Evolutionary conservation across 768 basidiomycete species (phyloP).

Genomic region (Lactifluus subvellereus): DNA sequence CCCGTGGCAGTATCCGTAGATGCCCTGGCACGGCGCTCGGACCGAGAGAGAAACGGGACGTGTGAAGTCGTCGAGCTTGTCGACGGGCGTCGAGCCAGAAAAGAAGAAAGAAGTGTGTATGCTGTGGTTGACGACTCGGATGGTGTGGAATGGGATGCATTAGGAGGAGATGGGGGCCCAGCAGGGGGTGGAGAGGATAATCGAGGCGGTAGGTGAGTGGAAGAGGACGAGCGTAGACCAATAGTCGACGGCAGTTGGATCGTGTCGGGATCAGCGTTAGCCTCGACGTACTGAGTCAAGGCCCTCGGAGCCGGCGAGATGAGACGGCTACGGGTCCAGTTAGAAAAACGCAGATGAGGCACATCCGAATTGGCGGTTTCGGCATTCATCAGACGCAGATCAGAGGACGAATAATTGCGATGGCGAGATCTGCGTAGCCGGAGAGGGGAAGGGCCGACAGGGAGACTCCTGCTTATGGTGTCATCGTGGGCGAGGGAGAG

Average conservation of each 20-base stretch:
- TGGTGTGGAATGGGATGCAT: background rate
- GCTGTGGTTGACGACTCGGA: constrained; percentile 43
- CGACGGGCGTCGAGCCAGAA: constrained; percentile 33
- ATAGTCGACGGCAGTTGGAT: constrained; percentile 66
- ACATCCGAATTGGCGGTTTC: constrained; percentile 15
- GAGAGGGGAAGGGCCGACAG: constrained; percentile 22
- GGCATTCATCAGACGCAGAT: constrained; percentile 4
- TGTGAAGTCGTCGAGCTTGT: constrained; percentile 17
- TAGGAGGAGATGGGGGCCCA: background rate
- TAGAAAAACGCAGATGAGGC: constrained; percentile 47
- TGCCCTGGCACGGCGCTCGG: background rate
- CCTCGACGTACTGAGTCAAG: constrained; percentile 66
- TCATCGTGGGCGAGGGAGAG: constrained; percentile 12
- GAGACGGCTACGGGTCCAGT: constrained; percentile 47
- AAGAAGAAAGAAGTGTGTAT: constrained; percentile 55
- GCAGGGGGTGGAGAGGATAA: constrained; percentile 15
- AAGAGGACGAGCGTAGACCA: constrained; percentile 43
- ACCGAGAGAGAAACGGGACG: constrained; percentile 1
- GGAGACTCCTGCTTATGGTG: constrained; percentile 31
- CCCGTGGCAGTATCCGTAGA: background rate
- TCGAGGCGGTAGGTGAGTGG: constrained; percentile 23
- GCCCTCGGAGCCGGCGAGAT: constrained; percentile 69
- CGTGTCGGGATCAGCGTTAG: constrained; percentile 44
- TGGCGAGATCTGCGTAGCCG: constrained; percentile 1
- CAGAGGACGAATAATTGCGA: constrained; percentile 13